Evolutionary conservation across 2,329 filamentous ascomycete species (phyloP).

Genomic region (Plenodomus biglobosus): DNA sequence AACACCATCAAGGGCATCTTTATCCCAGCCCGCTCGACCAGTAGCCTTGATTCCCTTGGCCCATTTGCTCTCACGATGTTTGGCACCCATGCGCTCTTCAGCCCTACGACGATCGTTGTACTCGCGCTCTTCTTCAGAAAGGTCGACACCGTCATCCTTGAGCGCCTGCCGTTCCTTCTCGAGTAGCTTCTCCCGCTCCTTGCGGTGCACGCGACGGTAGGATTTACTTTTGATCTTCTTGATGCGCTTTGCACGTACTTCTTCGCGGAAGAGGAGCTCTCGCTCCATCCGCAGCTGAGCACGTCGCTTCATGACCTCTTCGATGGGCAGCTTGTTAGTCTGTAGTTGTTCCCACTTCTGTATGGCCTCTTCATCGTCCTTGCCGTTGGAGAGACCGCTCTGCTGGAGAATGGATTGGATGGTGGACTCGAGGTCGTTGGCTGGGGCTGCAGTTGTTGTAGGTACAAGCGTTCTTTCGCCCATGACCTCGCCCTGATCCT

Average conservation of each 20-base stretch:
- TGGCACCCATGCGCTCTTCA: slow-evolving; percentile 79
- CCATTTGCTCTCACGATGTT: slow-evolving; percentile 89
- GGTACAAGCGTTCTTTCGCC: slow-evolving; percentile 67
- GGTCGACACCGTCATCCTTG: slow-evolving; percentile 60
- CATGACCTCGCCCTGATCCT: slow-evolving; percentile 61
- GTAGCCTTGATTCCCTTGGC: slow-evolving; percentile 79
- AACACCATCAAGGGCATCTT: slow-evolving; percentile 75
- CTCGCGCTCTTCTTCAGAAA: slow-evolving; percentile 66
- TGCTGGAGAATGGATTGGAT: slow-evolving; percentile 89
- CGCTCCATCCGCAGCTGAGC: slow-evolving; percentile 76
- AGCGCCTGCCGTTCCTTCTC: slow-evolving; percentile 60
- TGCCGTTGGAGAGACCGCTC: slow-evolving; percentile 71
- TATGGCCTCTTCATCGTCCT: slow-evolving; percentile 63
- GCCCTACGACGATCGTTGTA: slow-evolving; percentile 73
- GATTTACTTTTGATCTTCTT: slow-evolving; percentile 99
- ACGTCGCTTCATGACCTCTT: slow-evolving; percentile 70
- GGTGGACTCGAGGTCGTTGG: slow-evolving; percentile 79
- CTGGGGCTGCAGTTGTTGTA: slow-evolving; percentile 59
- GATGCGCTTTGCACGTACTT: slow-evolving; percentile 84
- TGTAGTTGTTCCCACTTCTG: slow-evolving; percentile 70
- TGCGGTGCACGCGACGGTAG: slow-evolving; percentile 88
- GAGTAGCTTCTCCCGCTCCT: slow-evolving; percentile 64
- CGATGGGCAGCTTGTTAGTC: slow-evolving; percentile 70
- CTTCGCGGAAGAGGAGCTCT: slow-evolving; percentile 84
- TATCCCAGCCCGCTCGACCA: slow-evolving; percentile 83